Evolutionary conservation across 345 rosid species (phyloP), one percentile per base, ranked within the genome.

Genomic region (Eucalyptus globulus): DNA sequence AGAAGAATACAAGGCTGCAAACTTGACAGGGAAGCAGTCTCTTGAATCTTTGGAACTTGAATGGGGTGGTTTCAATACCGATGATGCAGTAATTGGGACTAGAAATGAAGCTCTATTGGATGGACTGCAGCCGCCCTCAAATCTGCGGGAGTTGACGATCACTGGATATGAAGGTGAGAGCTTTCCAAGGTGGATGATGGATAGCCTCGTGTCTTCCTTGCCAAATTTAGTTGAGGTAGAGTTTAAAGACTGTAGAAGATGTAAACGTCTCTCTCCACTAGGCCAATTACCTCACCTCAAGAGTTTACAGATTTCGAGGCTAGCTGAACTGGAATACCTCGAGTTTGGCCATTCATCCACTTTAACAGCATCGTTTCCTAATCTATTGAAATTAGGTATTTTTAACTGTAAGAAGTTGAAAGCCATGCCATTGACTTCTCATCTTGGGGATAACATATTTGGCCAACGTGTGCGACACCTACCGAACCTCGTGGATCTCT

Each of bases 21-120:
- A 31, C 22, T 34, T 69, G 80, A 69, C 2, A 5, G 43, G 1
- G 43, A 69, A 69, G 80, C 24, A 7, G 3, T 69, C 1, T 31
- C 0, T 67, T 0, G 2, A 67, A 67, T n/a, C 21, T 0, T 14
- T 69, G 1, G 0, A 1, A 16, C 80, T 69, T 34, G 0, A 8
- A 1, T 69, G 80, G 80, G 22, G 43, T 6, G 0, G 9, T 69
- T 9, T 31, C 22, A 3, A 31, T 31, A 0, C 1, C 5, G 4
- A 31, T 34, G 43, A 34, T 1, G 13, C 13, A 16, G 3, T 8
- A 8, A 67, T 4, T 8, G 1, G 2, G 43, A 40, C 9, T 16
- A 69, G 43, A 69, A 0, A 31, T 69, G 24, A 69, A 34, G 80
- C 80, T 1, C 12, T 31, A 69, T 34, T 5, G 5, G 80, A 31